phyloP scores from a whole-genome alignment of 1,139 yeast species.

The Candida pseudoviswanathii region DNA sequence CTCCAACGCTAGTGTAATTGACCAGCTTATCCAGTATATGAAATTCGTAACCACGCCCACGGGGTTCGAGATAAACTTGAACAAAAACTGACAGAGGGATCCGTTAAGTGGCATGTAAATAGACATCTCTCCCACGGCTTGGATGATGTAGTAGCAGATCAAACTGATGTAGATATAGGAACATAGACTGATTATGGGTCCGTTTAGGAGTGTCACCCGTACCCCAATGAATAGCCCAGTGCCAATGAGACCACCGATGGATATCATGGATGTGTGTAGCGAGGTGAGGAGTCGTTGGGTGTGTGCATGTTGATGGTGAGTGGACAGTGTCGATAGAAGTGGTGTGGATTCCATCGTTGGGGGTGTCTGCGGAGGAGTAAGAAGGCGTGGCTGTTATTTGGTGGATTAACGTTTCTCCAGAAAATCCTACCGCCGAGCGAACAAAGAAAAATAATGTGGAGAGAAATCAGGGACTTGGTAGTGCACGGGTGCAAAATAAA shows the following conservation, averaged over 20 bases:
- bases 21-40: constrained; percentile 32
- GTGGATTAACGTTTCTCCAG: no score
- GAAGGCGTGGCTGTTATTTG: no score
- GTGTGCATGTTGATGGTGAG: constrained; percentile 7
- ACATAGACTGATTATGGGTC: constrained; percentile 23
- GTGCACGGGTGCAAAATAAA: no score
- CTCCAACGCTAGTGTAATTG: constrained; percentile 28
- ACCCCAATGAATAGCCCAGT: constrained; percentile 31
- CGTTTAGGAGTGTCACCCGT: constrained; percentile 19
- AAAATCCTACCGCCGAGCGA: no score
- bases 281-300: constrained; percentile 20
- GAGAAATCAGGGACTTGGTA: no score
- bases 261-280: constrained; percentile 25
- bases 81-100: constrained; percentile 25
- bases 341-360: neutral
- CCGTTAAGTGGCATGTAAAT: constrained; percentile 23
- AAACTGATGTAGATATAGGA: constrained; percentile 22
- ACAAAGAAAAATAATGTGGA: no score
- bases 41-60: constrained; percentile 24
- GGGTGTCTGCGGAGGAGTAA: no score
- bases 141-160: constrained; percentile 20
- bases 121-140: constrained; percentile 25
- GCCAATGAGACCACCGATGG: constrained; percentile 31
- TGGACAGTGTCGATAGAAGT: neutral
- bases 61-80: constrained; percentile 20